Conservation (phyloP, 169 alveolate genomes). For the Babesia caballi region DNA sequence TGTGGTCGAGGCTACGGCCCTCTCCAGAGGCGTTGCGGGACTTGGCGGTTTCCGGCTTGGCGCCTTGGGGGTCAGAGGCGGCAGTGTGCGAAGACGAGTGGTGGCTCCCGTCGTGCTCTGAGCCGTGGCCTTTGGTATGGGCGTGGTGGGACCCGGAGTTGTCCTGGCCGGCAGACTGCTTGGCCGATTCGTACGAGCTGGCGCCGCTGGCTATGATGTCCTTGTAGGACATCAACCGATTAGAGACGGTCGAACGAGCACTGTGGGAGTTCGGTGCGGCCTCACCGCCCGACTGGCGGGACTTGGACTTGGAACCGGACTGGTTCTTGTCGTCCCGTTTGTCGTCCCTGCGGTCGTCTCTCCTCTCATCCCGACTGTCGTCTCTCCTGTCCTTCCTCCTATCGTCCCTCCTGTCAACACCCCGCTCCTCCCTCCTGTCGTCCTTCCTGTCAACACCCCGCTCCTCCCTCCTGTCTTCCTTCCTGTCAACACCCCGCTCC, state of each 20-base stretch:
- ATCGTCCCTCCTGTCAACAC: background rate
- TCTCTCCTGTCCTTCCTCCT: background rate
- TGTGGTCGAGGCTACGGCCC: background rate
- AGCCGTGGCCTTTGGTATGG: background rate
- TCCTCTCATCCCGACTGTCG: background rate
- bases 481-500: background rate
- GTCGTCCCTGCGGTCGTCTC: background rate
- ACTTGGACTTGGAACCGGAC: background rate
- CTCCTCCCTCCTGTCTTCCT: background rate
- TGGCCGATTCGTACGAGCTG: background rate
- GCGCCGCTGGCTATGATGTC: background rate
- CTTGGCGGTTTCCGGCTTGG: background rate
- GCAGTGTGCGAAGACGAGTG: background rate
- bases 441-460: background rate
- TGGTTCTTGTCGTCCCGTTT: background rate
- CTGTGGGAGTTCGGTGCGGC: background rate
- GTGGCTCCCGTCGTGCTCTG: background rate
- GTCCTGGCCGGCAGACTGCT: background rate
- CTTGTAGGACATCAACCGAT: background rate
- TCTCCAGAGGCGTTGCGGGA: background rate
- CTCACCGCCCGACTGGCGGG: conserved; percentile 5
- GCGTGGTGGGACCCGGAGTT: background rate
- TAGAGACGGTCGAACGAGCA: background rate
- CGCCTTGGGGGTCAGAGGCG: background rate
- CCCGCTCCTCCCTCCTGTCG: background rate